Percentiles rank a stretch among this genome's conserved stretches.
Evolutionary conservation across 225 moss, liverwort and hornwort species (phyloP).

Genomic region (Ulota crispa): DNA sequence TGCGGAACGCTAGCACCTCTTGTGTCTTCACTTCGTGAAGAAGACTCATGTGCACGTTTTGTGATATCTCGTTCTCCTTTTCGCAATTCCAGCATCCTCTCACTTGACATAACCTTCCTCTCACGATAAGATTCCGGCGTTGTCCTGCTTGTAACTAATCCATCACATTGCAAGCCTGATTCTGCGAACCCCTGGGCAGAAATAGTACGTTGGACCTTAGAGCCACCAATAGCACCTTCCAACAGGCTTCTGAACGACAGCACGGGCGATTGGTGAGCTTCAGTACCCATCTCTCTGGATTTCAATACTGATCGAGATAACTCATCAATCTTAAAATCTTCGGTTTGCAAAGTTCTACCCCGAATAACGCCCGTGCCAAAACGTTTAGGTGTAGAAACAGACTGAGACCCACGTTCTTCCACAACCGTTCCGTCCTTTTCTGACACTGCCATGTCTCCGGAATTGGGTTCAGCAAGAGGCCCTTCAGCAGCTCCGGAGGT

Average conservation of each 20-base stretch:
- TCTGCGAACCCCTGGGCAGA: slow-evolving; percentile 11
- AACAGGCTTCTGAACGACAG: slow-evolving; percentile 46
- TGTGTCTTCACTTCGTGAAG: slow-evolving; percentile 18
- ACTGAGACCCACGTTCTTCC: background rate
- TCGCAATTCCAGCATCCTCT: slow-evolving; percentile 1
- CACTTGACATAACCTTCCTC: background rate
- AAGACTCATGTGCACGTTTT: slow-evolving; percentile 10
- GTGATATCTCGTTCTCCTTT: slow-evolving; percentile 14
- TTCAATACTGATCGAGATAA: slow-evolving; percentile 25
- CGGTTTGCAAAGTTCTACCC: slow-evolving; percentile 27
- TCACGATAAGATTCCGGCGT: slow-evolving; percentile 15
- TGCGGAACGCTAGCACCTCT: slow-evolving; percentile 14
- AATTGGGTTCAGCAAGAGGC: slow-evolving; percentile 17
- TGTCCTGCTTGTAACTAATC: background rate
- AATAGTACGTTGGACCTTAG: slow-evolving; percentile 4
- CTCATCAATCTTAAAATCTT: slow-evolving; percentile 23
- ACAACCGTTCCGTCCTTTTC: slow-evolving; percentile 17
- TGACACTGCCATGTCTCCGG: background rate
- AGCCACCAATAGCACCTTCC: slow-evolving; percentile 43
- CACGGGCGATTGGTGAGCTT: slow-evolving; percentile 13
- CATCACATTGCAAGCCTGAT: slow-evolving; percentile 12
- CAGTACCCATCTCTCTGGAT: slow-evolving; percentile 13
- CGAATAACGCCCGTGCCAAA: slow-evolving; percentile 14
- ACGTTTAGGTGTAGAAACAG: background rate
- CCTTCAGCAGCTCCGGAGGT: slow-evolving; percentile 37